Percentiles rank a stretch among this genome's conserved stretches.
Evolutionary conservation across 352 stramenopile genomes (phyloP).

Genomic region (Globisporangium ultimum): DNA sequence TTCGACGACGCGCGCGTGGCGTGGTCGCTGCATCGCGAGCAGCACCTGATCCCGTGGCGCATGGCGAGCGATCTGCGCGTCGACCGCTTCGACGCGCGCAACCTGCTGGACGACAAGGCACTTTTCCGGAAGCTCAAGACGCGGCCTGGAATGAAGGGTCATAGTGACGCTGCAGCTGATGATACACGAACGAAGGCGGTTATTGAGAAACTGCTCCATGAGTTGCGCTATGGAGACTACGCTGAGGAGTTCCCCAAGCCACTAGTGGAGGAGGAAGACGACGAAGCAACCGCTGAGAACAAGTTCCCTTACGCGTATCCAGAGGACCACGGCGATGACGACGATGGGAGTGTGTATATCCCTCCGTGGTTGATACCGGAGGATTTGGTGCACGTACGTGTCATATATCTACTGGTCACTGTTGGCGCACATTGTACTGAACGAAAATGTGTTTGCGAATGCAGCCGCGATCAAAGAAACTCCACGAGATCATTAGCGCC

Average conservation of each 20-base stretch:
- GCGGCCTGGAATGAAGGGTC: constrained; percentile 1
- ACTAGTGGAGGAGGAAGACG: constrained; percentile 3
- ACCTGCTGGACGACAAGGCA: constrained; percentile 44
- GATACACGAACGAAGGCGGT: background rate
- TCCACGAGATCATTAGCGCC: constrained; percentile 37
- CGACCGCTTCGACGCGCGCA: constrained; percentile 64
- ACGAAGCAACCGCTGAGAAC: constrained; percentile 19
- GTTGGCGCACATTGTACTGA: background rate
- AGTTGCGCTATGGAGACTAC: constrained; percentile 47
- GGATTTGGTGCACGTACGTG: constrained; percentile 24
- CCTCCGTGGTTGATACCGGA: constrained; percentile 24
- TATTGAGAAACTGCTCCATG: constrained; percentile 24
- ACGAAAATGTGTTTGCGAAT: background rate
- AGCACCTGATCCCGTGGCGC: constrained; percentile 55
- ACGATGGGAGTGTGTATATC: constrained; percentile 23
- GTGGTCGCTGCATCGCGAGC: constrained; percentile 50
- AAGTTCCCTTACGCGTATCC: constrained; percentile 43
- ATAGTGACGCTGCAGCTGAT: background rate
- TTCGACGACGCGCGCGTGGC: constrained; percentile 45
- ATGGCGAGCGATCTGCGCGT: constrained; percentile 33
- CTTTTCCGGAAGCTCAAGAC: constrained; percentile 54
- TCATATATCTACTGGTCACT: background rate
- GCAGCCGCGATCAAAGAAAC: constrained; percentile 40
- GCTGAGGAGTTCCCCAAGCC: constrained; percentile 28
- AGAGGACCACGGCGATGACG: constrained; percentile 22